Evolutionary conservation across 192 early-diverging fungal genomes (phyloP).

Genomic region (Gaertneriomyces semiglobifer): DNA sequence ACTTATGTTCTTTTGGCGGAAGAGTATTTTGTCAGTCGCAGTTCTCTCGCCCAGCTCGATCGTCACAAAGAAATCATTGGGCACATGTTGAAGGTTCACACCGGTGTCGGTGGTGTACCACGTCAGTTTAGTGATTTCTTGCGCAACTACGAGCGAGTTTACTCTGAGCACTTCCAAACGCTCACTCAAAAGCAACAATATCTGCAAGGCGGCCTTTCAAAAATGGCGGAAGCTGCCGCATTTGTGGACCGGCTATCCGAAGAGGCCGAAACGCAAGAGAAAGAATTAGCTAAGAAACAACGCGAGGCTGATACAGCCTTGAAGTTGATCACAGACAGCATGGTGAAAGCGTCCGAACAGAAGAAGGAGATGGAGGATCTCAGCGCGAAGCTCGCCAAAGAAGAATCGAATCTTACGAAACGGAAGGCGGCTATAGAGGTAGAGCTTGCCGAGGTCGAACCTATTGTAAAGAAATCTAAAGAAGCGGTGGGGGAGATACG

Average conservation of each 20-base stretch:
- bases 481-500: constrained; percentile 60
- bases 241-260: constrained; percentile 55
- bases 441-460: constrained; percentile 58
- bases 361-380: constrained; percentile 62
- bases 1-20: constrained; percentile 42
- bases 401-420: constrained; percentile 46
- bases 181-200: constrained; percentile 49
- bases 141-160: constrained; percentile 45
- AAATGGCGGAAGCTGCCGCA: constrained; percentile 51
- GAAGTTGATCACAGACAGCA: constrained; percentile 64
- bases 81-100: constrained; percentile 37
- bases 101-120: constrained; percentile 32
- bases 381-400: constrained; percentile 43
- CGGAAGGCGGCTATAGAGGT: constrained; percentile 53
- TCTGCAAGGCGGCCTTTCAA: constrained; percentile 50
- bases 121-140: constrained; percentile 43
- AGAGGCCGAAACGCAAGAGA: constrained; percentile 48
- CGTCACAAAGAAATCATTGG: constrained; percentile 36
- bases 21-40: constrained; percentile 20
- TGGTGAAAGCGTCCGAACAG: constrained; percentile 55
- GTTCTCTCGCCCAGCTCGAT: constrained; percentile 15
- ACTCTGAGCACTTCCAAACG: constrained; percentile 27
- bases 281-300: constrained; percentile 53
- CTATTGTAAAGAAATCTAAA: constrained; percentile 48
- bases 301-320: constrained; percentile 52